These are phyloP conservation scores for Monosporascus sp. DNA, from an alignment of 2,329 filamentous ascomycete genomes.

Conservation along the genomic window DNA sequence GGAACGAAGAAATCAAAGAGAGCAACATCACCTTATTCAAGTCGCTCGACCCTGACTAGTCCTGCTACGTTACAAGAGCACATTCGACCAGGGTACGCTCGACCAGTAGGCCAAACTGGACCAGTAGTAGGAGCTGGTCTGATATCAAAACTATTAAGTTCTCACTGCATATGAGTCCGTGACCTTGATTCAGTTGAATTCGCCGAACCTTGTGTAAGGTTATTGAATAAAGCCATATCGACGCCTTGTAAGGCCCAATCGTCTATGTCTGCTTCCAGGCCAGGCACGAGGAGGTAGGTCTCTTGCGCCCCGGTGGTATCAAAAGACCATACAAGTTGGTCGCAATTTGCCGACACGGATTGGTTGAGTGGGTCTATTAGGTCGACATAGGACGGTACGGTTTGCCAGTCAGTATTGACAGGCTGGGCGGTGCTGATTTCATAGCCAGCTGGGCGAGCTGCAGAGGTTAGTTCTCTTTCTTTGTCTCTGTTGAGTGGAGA, in stretches of 20 bases:
- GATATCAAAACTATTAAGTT: too few relatives aligned
- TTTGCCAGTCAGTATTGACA: conserved; percentile 10
- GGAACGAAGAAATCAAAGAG: too few relatives aligned
- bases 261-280: conserved; percentile 7
- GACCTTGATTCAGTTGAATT: not conserved
- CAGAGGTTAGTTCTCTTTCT: not conserved
- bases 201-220: conserved; percentile 6
- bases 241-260: conserved; percentile 24
- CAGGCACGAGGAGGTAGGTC: conserved; percentile 5
- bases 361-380: not conserved
- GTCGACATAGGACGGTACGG: conserved; percentile 4
- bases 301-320: not conserved
- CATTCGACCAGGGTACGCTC: too few relatives aligned
- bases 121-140: too few relatives aligned
- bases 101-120: too few relatives aligned
- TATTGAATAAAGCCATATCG: conserved; percentile 25
- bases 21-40: too few relatives aligned
- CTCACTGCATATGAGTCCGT: not conserved
- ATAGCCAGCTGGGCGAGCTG: conserved; percentile 2
- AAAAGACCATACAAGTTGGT: not conserved
- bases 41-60: too few relatives aligned
- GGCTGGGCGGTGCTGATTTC: conserved; percentile 6
- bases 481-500: not conserved
- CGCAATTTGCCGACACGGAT: not conserved
- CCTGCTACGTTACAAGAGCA: too few relatives aligned